Percentiles rank a stretch among this genome's conserved stretches.
Conservation (phyloP, 2,329 filamentous ascomycete species). For the Aspergillus unguis region DNA sequence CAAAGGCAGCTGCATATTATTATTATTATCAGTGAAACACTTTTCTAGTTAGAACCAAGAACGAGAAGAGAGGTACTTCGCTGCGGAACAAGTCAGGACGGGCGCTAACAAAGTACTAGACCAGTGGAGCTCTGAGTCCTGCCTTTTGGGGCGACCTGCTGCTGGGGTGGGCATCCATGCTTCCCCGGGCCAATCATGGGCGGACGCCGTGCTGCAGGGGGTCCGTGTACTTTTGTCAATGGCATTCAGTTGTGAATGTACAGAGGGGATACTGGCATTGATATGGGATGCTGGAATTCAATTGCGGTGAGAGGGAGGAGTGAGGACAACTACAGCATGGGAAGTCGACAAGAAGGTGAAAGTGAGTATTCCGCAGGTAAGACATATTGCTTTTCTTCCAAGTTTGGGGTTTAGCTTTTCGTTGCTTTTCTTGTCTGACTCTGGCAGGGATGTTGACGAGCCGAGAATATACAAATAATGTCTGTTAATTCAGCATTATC, state of each 20-base stretch:
- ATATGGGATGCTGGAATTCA: too few species aligned
- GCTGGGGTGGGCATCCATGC: constrained; percentile 28
- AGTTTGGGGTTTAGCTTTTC: background rate
- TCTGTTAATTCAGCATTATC: too few species aligned
- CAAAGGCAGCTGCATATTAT: too few species aligned
- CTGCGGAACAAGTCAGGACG: background rate
- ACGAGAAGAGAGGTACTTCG: background rate
- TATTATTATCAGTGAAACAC: too few species aligned
- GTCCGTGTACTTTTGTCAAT: constrained; percentile 31
- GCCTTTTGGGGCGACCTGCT: constrained; percentile 35
- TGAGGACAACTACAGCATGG: background rate
- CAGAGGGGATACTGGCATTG: too few species aligned
- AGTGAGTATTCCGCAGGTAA: too few species aligned
- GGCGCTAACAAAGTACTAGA: background rate
- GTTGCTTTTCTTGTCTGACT: constrained; percentile 5
- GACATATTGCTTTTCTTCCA: constrained; percentile 1
- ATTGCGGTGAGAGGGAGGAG: too few species aligned
- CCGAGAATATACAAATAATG: background rate
- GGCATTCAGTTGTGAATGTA: background rate
- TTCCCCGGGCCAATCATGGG: constrained; percentile 35
- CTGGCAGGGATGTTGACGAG: constrained; percentile 4
- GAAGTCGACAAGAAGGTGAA: too few species aligned
- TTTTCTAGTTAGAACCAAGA: too few species aligned
- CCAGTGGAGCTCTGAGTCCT: constrained; percentile 13
- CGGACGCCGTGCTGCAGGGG: background rate